Percentiles rank a stretch among this genome's conserved stretches.
Conservation (phyloP, 1,284 basidiomycete species). For the Agaricales sp. region DNA sequence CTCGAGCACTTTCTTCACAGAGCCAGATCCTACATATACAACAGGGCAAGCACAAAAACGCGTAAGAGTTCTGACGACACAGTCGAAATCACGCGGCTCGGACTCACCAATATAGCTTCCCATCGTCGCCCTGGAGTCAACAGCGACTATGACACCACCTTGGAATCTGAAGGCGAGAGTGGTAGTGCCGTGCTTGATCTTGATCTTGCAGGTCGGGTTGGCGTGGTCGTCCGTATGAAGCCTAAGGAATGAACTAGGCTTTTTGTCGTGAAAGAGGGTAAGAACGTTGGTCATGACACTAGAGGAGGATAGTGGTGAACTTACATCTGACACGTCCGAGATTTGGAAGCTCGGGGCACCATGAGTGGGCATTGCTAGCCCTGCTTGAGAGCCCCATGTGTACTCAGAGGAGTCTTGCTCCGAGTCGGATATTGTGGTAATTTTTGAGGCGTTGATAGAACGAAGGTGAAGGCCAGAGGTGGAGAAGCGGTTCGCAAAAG, state of each 20-base stretch:
- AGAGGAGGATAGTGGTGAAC: too few relatives aligned
- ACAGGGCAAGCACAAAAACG: constrained; percentile 1
- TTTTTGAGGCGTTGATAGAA: neutral
- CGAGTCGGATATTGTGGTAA: too few relatives aligned
- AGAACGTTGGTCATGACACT: too few relatives aligned
- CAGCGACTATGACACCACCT: constrained; percentile 96
- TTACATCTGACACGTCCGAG: too few relatives aligned
- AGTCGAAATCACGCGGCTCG: too few relatives aligned
- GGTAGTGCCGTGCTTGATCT: constrained; percentile 98
- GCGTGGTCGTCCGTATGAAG: constrained; percentile 90
- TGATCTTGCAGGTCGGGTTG: constrained; percentile 90
- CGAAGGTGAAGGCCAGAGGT: too few relatives aligned
- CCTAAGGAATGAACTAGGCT: constrained; percentile 84
- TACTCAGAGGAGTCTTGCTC: neutral
- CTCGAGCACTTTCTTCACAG: constrained; percentile 98
- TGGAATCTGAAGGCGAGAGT: constrained; percentile 96
- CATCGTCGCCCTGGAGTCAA: constrained; percentile 95
- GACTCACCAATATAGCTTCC: constrained; percentile 91
- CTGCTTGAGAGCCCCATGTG: neutral
- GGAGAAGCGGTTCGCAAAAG: neutral
- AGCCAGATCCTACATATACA: constrained; percentile 65
- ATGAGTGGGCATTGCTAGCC: neutral
- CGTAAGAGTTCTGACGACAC: constrained; percentile 2
- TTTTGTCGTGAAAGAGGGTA: too few relatives aligned
- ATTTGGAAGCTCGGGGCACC: too few relatives aligned